These are phyloP conservation scores for Millerozyma acaciae DNA, from an alignment of 805 yeast species.

Conservation along the genomic window DNA sequence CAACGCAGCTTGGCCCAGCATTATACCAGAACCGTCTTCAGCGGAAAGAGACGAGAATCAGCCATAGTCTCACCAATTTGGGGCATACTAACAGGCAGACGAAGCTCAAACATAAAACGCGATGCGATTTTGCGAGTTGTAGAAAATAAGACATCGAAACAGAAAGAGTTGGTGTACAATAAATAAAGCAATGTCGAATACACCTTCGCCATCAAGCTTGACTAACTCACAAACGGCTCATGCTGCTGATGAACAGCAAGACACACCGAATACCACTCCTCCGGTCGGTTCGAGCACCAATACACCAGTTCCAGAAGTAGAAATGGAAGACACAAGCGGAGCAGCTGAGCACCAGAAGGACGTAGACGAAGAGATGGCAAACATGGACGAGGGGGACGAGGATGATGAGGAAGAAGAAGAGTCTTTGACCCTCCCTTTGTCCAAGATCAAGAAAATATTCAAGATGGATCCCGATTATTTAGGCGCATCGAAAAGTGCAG, in stretches of 20 bases:
- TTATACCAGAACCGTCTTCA: too few species aligned
- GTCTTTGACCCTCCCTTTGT: slow-evolving; percentile 50
- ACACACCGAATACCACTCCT: slow-evolving; percentile 22
- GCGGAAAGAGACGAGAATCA: too few species aligned
- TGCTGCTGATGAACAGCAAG: slow-evolving; percentile 5
- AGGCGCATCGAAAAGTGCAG: slow-evolving; percentile 65
- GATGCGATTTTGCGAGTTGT: too few species aligned
- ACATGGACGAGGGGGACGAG: slow-evolving; percentile 12
- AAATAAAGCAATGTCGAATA: slow-evolving; percentile 10
- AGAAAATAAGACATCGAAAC: too few species aligned
- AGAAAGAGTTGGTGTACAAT: not conserved
- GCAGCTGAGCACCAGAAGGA: slow-evolving; percentile 2
- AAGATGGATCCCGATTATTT: slow-evolving; percentile 72
- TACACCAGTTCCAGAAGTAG: slow-evolving; percentile 8
- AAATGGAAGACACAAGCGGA: slow-evolving; percentile 4
- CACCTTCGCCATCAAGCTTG: slow-evolving; percentile 6
- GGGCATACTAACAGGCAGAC: too few species aligned
- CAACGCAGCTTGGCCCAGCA: too few species aligned
- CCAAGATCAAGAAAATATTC: slow-evolving; percentile 67
- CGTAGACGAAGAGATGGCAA: slow-evolving; percentile 2
- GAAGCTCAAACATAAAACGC: too few species aligned
- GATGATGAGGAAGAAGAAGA: slow-evolving; percentile 24
- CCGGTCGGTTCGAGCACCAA: slow-evolving; percentile 9
- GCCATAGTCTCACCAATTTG: too few species aligned
- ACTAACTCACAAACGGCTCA: slow-evolving; percentile 8